Evolutionary conservation across 129 eudicot genomes (phyloP), one percentile per base, ranked within the genome.

Genomic region (Arctium minus): DNA sequence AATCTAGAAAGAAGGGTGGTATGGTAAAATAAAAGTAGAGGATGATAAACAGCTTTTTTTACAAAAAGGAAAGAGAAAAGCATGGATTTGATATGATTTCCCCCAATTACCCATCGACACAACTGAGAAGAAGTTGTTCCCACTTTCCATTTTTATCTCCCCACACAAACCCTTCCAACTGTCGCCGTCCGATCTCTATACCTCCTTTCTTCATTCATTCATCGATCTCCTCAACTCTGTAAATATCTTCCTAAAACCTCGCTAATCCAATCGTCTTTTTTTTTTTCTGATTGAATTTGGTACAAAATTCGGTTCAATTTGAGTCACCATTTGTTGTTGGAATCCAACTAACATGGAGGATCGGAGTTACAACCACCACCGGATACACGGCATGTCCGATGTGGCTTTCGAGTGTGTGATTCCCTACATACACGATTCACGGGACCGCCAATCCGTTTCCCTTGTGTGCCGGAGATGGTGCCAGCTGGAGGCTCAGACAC

Each of bases 381-480:
- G 46, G 79, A 64, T 31, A 1, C 35, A n/a, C 68, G 53, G 84
- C 12, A 80, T 82, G 79, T 78, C 91, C 37, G 92, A 92, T 67
- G 81, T 86, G 62, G 85, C 87, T 8, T 83, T 88, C 85, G 92
- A 92, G 86, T 85, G 89, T 31, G 94, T 92, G 18, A 83, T 90
- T 74, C 87, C 91, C 2, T 90, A 86, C 85, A 80, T 92, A 27
- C n/a, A 73, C 68, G 93, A 92, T 74, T 72, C 94, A 64, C 90
- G 89, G 0, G 94, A 90, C 87, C 86, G 94, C 0, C 90, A 80
- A 39, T 83, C 97, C 8, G 86, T 90, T 9, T 92, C 97, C 6
- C 53, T 90, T 33, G 97, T 92, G 2, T 92, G 94, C 81, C 79
- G 83, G 72, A 29, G 88, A 6, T 92, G 91, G 92, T 86, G 89